Conservation (phyloP, 257 asterid genomes). For the Mitragyna speciosa region DNA sequence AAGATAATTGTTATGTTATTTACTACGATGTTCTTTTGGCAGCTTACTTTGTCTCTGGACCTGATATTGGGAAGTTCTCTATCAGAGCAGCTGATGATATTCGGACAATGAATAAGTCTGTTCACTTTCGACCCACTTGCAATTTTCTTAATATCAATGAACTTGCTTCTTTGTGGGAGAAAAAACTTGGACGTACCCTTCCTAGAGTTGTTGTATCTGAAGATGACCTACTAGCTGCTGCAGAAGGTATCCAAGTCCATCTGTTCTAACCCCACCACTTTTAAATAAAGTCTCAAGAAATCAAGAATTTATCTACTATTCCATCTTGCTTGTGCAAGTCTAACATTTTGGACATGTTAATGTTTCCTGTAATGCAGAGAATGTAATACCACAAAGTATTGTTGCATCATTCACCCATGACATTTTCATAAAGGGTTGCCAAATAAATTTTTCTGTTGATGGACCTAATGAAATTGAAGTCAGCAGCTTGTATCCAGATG, state of each 20-base stretch:
- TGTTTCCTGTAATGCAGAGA: conserved; percentile 25
- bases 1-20: neutral
- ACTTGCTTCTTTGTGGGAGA: conserved; percentile 41
- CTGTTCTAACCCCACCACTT: neutral
- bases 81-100: conserved; percentile 30
- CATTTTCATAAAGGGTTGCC: conserved; percentile 40
- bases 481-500: conserved; percentile 25
- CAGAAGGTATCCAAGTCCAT: conserved; percentile 26
- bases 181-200: conserved; percentile 31
- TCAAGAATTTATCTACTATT: neutral
- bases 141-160: conserved; percentile 37
- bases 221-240: conserved; percentile 31
- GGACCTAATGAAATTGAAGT: conserved; percentile 28
- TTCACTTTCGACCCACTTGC: conserved; percentile 39
- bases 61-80: conserved; percentile 34
- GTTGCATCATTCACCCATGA: conserved; percentile 44
- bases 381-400: conserved; percentile 30
- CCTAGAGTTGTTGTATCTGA: conserved; percentile 31
- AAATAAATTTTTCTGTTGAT: conserved; percentile 23
- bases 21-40: neutral
- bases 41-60: conserved; percentile 41
- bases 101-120: conserved; percentile 25
- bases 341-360: neutral
- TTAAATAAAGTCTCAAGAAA: neutral
- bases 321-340: neutral